Evolutionary conservation across 148 eudicot species (phyloP).

Genomic region (Cornus controversa): DNA sequence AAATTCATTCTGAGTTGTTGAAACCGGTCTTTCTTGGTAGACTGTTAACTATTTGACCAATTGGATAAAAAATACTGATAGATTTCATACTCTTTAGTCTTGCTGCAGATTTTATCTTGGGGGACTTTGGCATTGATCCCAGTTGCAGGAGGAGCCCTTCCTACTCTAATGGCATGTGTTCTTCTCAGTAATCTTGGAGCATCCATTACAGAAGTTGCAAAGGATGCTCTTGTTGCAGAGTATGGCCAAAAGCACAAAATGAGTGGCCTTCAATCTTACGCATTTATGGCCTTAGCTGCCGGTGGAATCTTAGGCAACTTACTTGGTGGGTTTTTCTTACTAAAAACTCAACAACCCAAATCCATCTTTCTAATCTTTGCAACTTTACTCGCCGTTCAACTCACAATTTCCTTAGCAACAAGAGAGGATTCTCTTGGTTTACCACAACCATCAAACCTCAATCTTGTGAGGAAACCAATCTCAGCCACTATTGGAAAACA

Average conservation of each 20-base stretch:
- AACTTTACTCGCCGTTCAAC: conserved; percentile 49
- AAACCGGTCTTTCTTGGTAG: background rate
- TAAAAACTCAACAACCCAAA: conserved; percentile 52
- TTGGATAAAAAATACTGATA: conserved; percentile 12
- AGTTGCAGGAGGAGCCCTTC: conserved; percentile 55
- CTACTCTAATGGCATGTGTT: conserved; percentile 69
- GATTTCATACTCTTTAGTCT: conserved; percentile 39
- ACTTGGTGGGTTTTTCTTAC: conserved; percentile 64
- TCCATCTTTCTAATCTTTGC: conserved; percentile 58
- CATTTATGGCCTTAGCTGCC: conserved; percentile 87
- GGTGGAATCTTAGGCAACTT: conserved; percentile 85
- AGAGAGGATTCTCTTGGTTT: conserved; percentile 70
- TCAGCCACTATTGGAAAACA: conserved; percentile 45
- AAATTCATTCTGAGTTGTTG: background rate
- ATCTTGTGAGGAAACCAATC: conserved; percentile 22
- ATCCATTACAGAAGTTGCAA: conserved; percentile 83
- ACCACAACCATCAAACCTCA: conserved; percentile 25
- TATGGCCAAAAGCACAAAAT: conserved; percentile 72
- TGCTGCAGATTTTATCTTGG: conserved; percentile 90
- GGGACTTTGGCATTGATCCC: conserved; percentile 72
- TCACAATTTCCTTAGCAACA: conserved; percentile 40
- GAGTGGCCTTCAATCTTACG: conserved; percentile 79
- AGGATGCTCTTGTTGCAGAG: conserved; percentile 90
- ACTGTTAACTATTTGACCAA: background rate
- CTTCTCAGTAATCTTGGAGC: conserved; percentile 89